Base-by-base conservation (phyloP, 1,284 basidiomycete species). In the Marasmius oreades region DNA sequence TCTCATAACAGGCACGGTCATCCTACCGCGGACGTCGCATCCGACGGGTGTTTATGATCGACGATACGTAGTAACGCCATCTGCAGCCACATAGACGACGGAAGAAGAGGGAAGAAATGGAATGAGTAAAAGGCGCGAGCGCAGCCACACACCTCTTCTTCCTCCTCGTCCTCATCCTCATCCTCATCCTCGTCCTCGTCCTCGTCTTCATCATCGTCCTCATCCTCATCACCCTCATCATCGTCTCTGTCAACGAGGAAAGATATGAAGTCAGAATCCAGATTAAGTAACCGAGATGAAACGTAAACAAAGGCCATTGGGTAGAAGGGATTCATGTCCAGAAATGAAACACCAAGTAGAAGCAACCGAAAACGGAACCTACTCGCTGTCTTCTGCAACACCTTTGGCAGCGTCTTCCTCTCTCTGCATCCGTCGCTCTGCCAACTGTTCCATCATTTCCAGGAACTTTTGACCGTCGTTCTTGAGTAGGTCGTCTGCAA, bases 361-460 rank as follows among this genome's bases (percentile, higher is more conserved):
- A 39, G 36, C 33, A 18, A 42, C 36, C 18, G 36, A 24, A 28
- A n/a, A 18, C 5, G 52, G 7, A 36, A 24, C 18, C n/a, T 23
- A 53, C 31, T 18, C 37, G 37, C 33, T 28, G 20, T 52, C 23
- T 51, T 44, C 65, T 67, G 66, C 52, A 69, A 71, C 42, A n/a
- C 47, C 47, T 33, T 50, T 50, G 4, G 47, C 88, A 5, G 93
- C 92, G 70, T 95, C 90, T 68, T 95, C 93, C 67, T 98, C 95
- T 3, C 96, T 84, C 62, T 92, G 88, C 81, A 95, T 92, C 44
- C 95, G 85, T 58, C 93, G 86, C 69, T 98, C 95, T 0, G 96
- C 95, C 34, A 99, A 84, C 73, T 97, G 94, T 73, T 99, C 96
- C 96, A 99, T 99, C 96, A 99, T 99, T 77, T 99, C 95, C 66